Conservation (phyloP, 2,329 filamentous ascomycete genomes). For the Exophiala alcalophila region DNA sequence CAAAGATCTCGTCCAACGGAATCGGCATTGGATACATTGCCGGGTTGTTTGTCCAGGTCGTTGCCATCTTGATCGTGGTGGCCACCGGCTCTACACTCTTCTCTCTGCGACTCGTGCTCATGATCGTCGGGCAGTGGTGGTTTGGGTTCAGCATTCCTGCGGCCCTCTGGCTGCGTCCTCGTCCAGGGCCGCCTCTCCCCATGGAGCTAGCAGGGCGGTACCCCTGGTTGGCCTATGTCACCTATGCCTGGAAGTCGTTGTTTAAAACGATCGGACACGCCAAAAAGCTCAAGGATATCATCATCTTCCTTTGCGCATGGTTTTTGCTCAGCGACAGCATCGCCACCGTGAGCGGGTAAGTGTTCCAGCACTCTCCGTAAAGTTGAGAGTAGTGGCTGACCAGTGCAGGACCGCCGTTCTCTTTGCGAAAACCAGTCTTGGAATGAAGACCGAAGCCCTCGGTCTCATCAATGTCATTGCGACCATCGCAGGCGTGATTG, state of each 20-base stretch:
- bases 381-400: conserved; percentile 2
- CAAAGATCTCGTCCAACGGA: conserved; percentile 84
- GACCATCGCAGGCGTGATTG: conserved; percentile 76
- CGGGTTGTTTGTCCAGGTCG: conserved; percentile 76
- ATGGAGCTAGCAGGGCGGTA: conserved; percentile 37
- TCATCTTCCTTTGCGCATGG: conserved; percentile 87
- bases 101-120: conserved; percentile 80
- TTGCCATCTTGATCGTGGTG: conserved; percentile 74
- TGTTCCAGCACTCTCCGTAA: neutral
- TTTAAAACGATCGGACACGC: conserved; percentile 76
- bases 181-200: conserved; percentile 79
- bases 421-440: conserved; percentile 88
- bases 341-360: conserved; percentile 76
- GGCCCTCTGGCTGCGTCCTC: conserved; percentile 79
- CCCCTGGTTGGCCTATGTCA: conserved; percentile 68
- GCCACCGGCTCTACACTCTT: conserved; percentile 73
- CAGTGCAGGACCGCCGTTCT: conserved; percentile 70
- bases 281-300: conserved; percentile 69
- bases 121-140: conserved; percentile 90
- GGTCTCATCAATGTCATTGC: conserved; percentile 93
- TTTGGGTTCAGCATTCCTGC: conserved; percentile 84
- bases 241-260: conserved; percentile 81
- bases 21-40: conserved; percentile 93
- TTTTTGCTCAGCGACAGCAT: conserved; percentile 92
- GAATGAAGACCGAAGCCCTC: conserved; percentile 83